Conservation (phyloP, 108 stramenopile genomes). For the Cylindrotheca fusiformis region DNA sequence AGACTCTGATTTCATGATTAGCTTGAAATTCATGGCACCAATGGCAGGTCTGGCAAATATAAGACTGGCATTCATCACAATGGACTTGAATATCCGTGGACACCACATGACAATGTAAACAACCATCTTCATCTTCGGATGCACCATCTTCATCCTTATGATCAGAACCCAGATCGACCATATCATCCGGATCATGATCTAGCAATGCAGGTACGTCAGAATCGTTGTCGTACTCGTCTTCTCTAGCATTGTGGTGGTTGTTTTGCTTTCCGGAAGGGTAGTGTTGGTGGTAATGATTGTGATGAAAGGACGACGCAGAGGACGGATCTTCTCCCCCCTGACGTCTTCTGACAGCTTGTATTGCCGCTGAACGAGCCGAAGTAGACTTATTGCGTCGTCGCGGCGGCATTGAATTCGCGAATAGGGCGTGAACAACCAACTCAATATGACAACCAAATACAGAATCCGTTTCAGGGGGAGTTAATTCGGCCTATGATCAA, state of each 20-base stretch:
- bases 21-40: slow-evolving; percentile 95
- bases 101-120: slow-evolving; percentile 32
- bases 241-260: background rate
- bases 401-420: too few relatives aligned
- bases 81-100: slow-evolving; percentile 66
- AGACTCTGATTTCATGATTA: slow-evolving; percentile 90
- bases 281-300: too few relatives aligned
- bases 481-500: too few relatives aligned
- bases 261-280: too few relatives aligned
- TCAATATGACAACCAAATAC: too few relatives aligned
- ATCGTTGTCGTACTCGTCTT: slow-evolving; percentile 5
- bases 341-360: slow-evolving; percentile 7
- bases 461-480: too few relatives aligned
- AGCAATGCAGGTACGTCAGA: slow-evolving; percentile 1
- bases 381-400: slow-evolving; percentile 14
- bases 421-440: too few relatives aligned
- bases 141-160: background rate
- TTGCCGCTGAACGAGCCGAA: slow-evolving; percentile 12
- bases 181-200: background rate
- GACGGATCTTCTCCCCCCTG: slow-evolving; percentile 2
- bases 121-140: slow-evolving; percentile 20
- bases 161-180: background rate
- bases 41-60: slow-evolving; percentile 80
- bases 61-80: slow-evolving; percentile 86
- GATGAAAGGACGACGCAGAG: background rate